Evolutionary conservation across 2,329 filamentous ascomycete genomes (phyloP), one percentile per base, ranked within the genome.

Genomic region (Talaromyces rugulosus): DNA sequence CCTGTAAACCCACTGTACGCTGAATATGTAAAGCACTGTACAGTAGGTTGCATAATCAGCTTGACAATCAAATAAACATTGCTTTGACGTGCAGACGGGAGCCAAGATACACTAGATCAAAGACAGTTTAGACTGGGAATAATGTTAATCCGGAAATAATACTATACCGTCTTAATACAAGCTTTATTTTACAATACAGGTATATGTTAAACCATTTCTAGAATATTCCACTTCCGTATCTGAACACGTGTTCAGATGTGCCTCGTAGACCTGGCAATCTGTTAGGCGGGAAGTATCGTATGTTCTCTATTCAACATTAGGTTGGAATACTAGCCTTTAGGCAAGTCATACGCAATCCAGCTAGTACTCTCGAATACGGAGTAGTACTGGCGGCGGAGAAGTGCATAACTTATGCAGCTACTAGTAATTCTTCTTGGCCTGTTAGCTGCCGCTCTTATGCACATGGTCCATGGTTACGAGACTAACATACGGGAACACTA

Each of bases 21-120:
- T n/a, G n/a, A n/a, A n/a, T n/a, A n/a, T n/a, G n/a, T n/a, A n/a
- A n/a, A n/a, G n/a, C n/a, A n/a, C n/a, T n/a, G n/a, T 36, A 55
- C 52, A 55, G 30, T 55, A 54, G 33, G 52, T 33, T 54, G 30
- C 52, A 54, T 54, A 33, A 54, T 54, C 28, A 54, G 52, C 52
- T 54, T 33, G 52, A 54, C 27, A 54, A 54, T 33, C 11, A 54
- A 54, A 54, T 54, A 3, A 33, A 31, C 9, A 54, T 55, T 55
- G 18, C 52, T 55, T 16, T 33, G 12, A 28, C 16, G 14, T 55
- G 11, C 18, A 55, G 52, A 34, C 14, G 6, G 4, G 28, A 55
- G 30, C 52, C 7, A 3, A 55, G 52, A 30, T 16, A 55, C 28
- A 33, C 52, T 34, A 55, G 30, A n/a, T 0, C 18, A 23, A 55